Base-by-base conservation (phyloP, 2,329 filamentous ascomycete genomes). In the Amauroascus verrucosus region DNA sequence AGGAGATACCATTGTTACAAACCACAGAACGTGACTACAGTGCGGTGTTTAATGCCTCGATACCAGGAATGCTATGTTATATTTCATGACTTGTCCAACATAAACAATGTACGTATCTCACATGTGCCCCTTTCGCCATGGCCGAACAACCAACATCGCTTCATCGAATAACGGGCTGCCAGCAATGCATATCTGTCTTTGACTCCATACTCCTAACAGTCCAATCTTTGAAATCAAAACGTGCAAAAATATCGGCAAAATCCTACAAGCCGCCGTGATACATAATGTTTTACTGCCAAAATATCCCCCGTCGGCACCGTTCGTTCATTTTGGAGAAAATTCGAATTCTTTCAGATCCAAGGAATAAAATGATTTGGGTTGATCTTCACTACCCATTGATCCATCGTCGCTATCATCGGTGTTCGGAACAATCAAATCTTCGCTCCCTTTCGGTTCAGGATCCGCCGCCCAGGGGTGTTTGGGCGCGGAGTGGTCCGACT, bases 361-460 rank as follows among this genome's bases (percentile, higher is more conserved):
- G 32, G 37, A 45, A n/a, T 26, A 20, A 24, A 56, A 56, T 35
- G 16, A 28, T 37, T 41, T 22, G 28, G 33, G 28, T 26, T 40
- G 30, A 14, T 26, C 51, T 13, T 54, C 55, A 22, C 43, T 52
- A 5, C 30, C 28, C 3, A 52, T 5, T 16, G 51, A 43, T 26
- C 63, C 63, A 8, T 64, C 64, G 13, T 68, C 64, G n/a, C 62
- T 64, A 11, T 69, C 64, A 14, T 78, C 76, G 48, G 74, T 78
- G 54, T 75, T 70, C 18, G 73, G 75, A 37, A 77, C 62, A 18
- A 79, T 72, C 35, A 72, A 60, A 58, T 79, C 77, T 59, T 79
- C 77, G 55, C 77, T 79, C 1, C 77, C 77, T 43, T 66, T 60
- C 6, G 30, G 5, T 33, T 33, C 7, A 44, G 6, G 24, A 4